Conservation (phyloP, 2,329 filamentous ascomycete genomes). For the Dryadomyces quercus-mongolicae region DNA sequence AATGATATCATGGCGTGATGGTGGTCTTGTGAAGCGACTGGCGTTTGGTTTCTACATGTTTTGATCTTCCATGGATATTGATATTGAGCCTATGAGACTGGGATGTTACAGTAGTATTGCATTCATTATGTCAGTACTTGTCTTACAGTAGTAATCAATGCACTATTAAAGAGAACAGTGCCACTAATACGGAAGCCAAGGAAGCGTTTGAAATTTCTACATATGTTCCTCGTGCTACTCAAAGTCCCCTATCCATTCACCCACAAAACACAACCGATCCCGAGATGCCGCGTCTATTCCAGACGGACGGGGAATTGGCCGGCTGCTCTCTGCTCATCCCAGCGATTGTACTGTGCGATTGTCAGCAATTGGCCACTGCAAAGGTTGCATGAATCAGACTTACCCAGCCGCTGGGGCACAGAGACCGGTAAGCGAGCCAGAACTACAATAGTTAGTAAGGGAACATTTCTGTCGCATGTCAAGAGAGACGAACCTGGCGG, state of each 20-base stretch:
- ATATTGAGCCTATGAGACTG: background rate
- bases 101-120: too few species aligned
- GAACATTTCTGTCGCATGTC: background rate
- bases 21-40: background rate
- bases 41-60: background rate
- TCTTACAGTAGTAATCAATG: too few species aligned
- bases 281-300: conserved; percentile 30
- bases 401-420: conserved; percentile 81
- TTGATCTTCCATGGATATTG: too few species aligned
- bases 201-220: conserved; percentile 6
- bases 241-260: background rate
- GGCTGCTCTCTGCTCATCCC: conserved; percentile 86
- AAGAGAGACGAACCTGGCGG: conserved; percentile 58
- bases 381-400: background rate
- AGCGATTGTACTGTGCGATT: conserved; percentile 55
- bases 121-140: background rate
- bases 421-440: conserved; percentile 88
- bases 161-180: background rate
- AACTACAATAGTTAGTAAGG: conserved; percentile 50
- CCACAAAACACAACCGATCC: background rate
- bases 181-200: background rate
- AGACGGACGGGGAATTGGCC: conserved; percentile 58
- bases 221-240: conserved; percentile 2
- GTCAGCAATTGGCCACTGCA: background rate
- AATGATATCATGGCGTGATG: conserved; percentile 2